Base-by-base conservation (phyloP, 768 basidiomycete genomes). In the Phaffia australis region DNA sequence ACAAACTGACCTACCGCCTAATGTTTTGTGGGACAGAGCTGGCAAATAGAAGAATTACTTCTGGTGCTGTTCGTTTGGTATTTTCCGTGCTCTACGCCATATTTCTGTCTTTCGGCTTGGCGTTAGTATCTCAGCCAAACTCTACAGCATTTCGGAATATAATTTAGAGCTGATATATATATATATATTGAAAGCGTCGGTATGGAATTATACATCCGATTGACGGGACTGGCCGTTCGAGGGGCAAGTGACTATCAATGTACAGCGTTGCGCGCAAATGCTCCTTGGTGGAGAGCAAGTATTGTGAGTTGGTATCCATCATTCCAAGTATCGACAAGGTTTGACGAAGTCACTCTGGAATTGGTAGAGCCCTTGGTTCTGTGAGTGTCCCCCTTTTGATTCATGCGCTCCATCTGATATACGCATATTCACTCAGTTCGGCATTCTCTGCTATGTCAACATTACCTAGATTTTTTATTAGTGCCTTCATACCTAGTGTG, bases 41-140 rank as follows among this genome's bases (percentile, higher is more conserved):
- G 25, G 83, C 87, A 66, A 86, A 87, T 3, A 82, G 88, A 21
- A 87, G 87, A 69, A 85, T 93, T 71, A 83, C 89, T 42, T 80
- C 87, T 0, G 88, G 90, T n/a, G 85, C 87, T 15, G 88, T 91
- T 35, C 81, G 88, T 49, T 79, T 91, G 18, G 87, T 87, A 70
- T 91, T 87, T 72, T 82, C 87, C 29, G 79, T 87, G 60, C 75
- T 80, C 42, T 92, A 91, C 73, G 84, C 86, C 21, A 71, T 79
- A 11, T 79, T 79, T 75, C 71, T 79, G 9, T 85, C 86, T 0
- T 88, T 92, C 73, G 89, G 90, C 5, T 82, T 90, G 11, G 83
- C 87, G 35, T 42, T 42, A 42, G 35, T 42, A 42, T 42, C 35
- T 42, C 4, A 4, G 11, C 35, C 11, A 42, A 42, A 42, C 11